phyloP scores from a whole-genome alignment of 768 basidiomycete genomes.

The Boletus rufocinnamomeus region DNA sequence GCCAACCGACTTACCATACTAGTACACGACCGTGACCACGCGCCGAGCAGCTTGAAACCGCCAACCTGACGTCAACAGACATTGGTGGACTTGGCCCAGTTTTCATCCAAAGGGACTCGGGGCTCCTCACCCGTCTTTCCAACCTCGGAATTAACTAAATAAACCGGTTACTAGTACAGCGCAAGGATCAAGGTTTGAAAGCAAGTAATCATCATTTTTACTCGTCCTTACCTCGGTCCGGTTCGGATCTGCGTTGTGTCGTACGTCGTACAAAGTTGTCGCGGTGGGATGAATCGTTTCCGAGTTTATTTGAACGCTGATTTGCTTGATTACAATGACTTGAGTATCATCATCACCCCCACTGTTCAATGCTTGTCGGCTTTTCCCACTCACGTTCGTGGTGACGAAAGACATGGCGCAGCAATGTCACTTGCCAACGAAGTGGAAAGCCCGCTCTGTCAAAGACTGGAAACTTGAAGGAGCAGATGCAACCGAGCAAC shows the following conservation, averaged over 20 bases:
- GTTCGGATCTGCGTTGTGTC: background rate
- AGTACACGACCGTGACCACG: constrained; percentile 68
- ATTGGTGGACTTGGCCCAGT: no score
- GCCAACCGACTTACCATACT: constrained; percentile 44
- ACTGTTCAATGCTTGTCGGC: no score
- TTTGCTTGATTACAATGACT: no score
- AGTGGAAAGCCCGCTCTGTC: background rate
- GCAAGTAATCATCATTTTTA: background rate
- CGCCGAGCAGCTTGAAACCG: constrained; percentile 16
- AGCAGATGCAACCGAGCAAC: background rate
- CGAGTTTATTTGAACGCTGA: background rate
- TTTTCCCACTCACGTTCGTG: background rate
- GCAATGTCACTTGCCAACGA: background rate
- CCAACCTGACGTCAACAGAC: no score
- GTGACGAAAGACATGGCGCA: background rate
- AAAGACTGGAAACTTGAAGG: background rate
- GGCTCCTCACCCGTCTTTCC: no score
- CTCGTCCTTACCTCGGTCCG: background rate
- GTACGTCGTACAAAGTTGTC: background rate
- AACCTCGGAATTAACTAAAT: no score
- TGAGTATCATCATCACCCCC: no score
- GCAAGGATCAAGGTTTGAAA: no score
- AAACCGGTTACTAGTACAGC: no score
- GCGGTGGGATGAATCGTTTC: background rate
- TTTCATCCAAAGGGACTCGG: no score